phyloP scores from a whole-genome alignment of 805 yeast species.

The Saccharomycopsis schoenii region DNA sequence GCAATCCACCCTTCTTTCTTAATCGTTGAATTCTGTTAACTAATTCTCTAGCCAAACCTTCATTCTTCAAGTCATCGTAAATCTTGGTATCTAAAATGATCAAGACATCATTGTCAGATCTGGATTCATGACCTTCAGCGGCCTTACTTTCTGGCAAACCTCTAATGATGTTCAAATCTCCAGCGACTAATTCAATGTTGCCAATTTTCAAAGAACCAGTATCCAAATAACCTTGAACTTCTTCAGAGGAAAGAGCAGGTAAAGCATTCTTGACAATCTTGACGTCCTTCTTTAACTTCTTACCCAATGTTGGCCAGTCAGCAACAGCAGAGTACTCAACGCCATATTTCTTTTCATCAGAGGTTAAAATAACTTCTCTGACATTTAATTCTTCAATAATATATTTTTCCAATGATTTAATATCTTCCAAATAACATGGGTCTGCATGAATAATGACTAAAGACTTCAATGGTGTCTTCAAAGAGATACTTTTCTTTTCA shows the following conservation, averaged over 20 bases:
- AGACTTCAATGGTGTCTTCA: constrained; percentile 89
- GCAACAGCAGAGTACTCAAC: constrained; percentile 93
- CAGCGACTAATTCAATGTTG: constrained; percentile 77
- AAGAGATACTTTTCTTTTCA: constrained; percentile 87
- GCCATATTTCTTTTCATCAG: constrained; percentile 85
- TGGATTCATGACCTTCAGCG: constrained; percentile 69
- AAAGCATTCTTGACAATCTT: constrained; percentile 91
- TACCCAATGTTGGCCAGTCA: constrained; percentile 98
- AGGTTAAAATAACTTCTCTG: constrained; percentile 76
- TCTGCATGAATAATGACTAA: constrained; percentile 82
- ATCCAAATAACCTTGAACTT: constrained; percentile 65
- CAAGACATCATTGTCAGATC: constrained; percentile 84
- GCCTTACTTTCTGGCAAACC: constrained; percentile 62
- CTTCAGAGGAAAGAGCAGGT: constrained; percentile 70
- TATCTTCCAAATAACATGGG: constrained; percentile 60
- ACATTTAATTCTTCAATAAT: constrained; percentile 88
- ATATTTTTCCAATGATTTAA: constrained; percentile 67
- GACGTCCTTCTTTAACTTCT: constrained; percentile 89
- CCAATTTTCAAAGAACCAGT: constrained; percentile 76
- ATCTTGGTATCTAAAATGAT: constrained; percentile 81
- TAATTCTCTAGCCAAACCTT: constrained; percentile 94
- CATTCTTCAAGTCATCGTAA: constrained; percentile 81
- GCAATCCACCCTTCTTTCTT: constrained; percentile 91
- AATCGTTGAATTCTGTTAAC: constrained; percentile 95
- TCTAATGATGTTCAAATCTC: constrained; percentile 84